These are phyloP conservation scores for Beta macrorhiza DNA, from an alignment of 179 eudicot genomes.

Conservation along the genomic window DNA sequence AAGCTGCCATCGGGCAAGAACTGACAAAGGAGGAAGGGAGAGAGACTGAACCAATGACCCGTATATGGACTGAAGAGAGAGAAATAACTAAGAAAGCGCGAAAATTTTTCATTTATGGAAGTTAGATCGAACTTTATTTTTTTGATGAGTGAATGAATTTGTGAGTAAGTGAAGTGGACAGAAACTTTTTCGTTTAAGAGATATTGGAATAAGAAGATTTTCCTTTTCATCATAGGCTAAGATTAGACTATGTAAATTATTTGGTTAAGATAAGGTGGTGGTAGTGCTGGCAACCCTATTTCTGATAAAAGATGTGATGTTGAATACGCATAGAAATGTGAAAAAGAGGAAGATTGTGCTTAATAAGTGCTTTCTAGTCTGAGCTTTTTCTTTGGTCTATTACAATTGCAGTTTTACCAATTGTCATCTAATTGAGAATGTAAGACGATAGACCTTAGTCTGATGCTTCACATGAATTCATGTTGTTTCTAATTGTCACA, in stretches of 20 bases:
- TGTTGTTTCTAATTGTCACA: not conserved
- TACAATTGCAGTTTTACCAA: not conserved
- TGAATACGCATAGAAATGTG: not conserved
- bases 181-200: not conserved
- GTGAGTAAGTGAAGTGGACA: not conserved
- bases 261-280: not conserved
- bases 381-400: not conserved
- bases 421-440: not conserved
- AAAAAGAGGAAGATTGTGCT: not conserved
- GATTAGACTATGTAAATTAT: not conserved
- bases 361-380: not conserved
- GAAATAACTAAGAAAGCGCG: not conserved
- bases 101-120: too few relatives aligned
- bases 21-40: not conserved
- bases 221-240: not conserved
- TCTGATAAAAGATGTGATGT: not conserved
- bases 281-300: not conserved
- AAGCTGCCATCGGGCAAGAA: too few relatives aligned
- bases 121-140: not conserved
- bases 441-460: not conserved
- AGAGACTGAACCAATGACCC: not conserved
- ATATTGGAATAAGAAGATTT: not conserved
- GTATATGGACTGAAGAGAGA: too few relatives aligned
- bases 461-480: not conserved
- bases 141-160: not conserved